A percentile compares a stretch with the other conserved stretches of the same genome.
These are phyloP conservation scores for Curvularia sp. DNA, from an alignment of 2,329 filamentous ascomycete species.

Conservation along the genomic window DNA sequence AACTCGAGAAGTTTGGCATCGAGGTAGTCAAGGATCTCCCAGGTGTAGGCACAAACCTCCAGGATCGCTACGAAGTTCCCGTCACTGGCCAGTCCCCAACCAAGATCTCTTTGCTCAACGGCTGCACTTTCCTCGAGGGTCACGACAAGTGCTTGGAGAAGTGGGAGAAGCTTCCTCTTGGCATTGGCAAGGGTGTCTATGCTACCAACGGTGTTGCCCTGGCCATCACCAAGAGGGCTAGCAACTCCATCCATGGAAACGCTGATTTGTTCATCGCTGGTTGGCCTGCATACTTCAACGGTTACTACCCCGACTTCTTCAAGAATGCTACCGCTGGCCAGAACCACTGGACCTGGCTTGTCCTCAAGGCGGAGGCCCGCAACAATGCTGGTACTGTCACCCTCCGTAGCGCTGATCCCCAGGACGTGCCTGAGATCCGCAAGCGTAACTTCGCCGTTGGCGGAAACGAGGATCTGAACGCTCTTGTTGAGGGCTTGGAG, in stretches of 20 bases:
- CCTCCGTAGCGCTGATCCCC: constrained; percentile 66
- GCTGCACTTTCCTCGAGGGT: constrained; percentile 49
- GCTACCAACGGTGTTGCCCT: constrained; percentile 61
- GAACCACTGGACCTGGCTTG: constrained; percentile 57
- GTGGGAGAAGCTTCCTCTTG: constrained; percentile 49
- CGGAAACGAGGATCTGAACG: constrained; percentile 55
- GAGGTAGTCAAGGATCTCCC: constrained; percentile 62
- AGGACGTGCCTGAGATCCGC: constrained; percentile 65
- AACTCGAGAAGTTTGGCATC: constrained; percentile 64
- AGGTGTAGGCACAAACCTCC: constrained; percentile 69
- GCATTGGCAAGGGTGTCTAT: constrained; percentile 52
- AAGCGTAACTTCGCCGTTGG: constrained; percentile 27
- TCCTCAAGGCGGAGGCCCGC: constrained; percentile 67
- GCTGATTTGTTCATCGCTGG: constrained; percentile 63
- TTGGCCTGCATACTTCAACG: constrained; percentile 60
- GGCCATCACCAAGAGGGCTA: constrained; percentile 53
- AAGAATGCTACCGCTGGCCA: constrained; percentile 54
- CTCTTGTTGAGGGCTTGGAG: constrained; percentile 63
- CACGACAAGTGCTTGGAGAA: constrained; percentile 55
- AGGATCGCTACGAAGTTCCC: constrained; percentile 63
- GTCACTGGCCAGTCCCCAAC: constrained; percentile 55
- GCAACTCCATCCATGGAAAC: constrained; percentile 50
- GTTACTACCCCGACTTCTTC: constrained; percentile 63
- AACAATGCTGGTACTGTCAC: constrained; percentile 67
- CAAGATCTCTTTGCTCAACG: constrained; percentile 46